Evolutionary conservation across 805 yeast genomes (phyloP).

Genomic region (Wickerhamomyces ciferrii): DNA sequence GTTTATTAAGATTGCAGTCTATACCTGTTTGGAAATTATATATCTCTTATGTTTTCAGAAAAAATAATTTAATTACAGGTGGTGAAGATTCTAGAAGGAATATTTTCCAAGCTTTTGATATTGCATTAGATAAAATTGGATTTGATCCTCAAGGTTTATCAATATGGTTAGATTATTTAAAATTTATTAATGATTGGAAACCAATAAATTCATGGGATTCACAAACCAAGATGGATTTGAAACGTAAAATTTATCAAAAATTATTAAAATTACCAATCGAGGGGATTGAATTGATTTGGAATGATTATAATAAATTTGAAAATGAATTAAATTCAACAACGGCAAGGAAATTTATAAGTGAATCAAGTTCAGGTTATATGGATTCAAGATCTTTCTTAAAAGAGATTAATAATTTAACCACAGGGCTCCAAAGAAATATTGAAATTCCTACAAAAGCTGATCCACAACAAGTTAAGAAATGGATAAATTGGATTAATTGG

Average conservation of each 20-base stretch:
- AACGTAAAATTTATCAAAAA: constrained; percentile 66
- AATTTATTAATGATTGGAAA: constrained; percentile 70
- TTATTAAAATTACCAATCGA: constrained; percentile 73
- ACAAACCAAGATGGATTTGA: constrained; percentile 72
- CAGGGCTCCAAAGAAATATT: constrained; percentile 38
- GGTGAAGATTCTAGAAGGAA: constrained; percentile 75
- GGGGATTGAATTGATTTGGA: constrained; percentile 76
- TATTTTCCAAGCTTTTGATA: constrained; percentile 77
- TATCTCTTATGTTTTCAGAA: constrained; percentile 68
- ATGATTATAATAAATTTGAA: constrained; percentile 77
- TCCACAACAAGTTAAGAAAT: constrained; percentile 38
- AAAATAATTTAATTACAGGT: constrained; percentile 65
- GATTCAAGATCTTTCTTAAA: constrained; percentile 72
- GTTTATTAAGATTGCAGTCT: constrained; percentile 57
- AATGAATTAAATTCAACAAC: constrained; percentile 67
- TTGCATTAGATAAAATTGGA: constrained; percentile 76
- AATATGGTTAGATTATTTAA: constrained; percentile 82
- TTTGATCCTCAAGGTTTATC: constrained; percentile 65
- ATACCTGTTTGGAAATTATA: constrained; percentile 75
- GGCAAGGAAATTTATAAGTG: constrained; percentile 81
- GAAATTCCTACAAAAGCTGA: constrained; percentile 22
- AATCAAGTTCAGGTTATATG: constrained; percentile 81
- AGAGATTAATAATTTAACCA: constrained; percentile 60
- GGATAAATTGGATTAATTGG: constrained; percentile 77
- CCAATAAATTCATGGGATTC: constrained; percentile 81